A percentile compares a stretch with the other conserved stretches of the same genome.
These are phyloP conservation scores for Psilocybe mexicana DNA, from an alignment of 1,284 basidiomycete genomes.

Conservation along the genomic window DNA sequence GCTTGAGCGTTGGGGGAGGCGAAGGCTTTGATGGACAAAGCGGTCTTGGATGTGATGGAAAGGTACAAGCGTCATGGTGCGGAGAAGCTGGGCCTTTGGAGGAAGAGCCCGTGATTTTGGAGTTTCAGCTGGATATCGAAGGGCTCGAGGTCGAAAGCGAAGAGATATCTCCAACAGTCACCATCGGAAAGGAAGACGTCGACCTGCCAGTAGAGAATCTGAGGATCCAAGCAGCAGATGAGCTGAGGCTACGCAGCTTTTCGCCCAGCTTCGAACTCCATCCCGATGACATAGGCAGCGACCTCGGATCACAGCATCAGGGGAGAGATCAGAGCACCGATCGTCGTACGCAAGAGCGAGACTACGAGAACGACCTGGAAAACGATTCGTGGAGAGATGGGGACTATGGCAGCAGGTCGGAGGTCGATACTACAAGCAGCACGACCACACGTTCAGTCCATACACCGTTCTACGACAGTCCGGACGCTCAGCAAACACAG, in stretches of 20 bases:
- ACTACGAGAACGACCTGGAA: conserved; percentile 10
- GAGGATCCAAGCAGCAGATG: conserved; percentile 3
- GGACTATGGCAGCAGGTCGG: conserved; percentile 13
- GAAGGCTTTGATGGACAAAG: conserved; percentile 6
- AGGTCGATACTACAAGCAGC: conserved; percentile 13
- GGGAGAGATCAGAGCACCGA: neutral
- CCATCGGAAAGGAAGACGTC: neutral
- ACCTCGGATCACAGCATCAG: neutral
- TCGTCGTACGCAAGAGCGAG: conserved; percentile 4
- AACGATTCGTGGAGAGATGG: conserved; percentile 15
- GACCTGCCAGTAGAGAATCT: neutral
- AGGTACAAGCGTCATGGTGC: conserved; percentile 38
- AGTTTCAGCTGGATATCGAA: conserved; percentile 57
- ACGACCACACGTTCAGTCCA: conserved; percentile 19
- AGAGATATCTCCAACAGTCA: neutral
- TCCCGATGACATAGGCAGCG: conserved; percentile 15
- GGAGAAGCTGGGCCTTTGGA: conserved; percentile 55
- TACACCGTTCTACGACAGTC: conserved; percentile 18
- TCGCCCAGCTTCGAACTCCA: conserved; percentile 34
- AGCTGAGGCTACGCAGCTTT: conserved; percentile 29
- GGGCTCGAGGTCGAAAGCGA: conserved; percentile 11
- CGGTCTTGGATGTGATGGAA: conserved; percentile 16
- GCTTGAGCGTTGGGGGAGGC: conserved; percentile 24
- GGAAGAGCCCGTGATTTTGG: conserved; percentile 57
- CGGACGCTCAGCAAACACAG: neutral